Conservation (phyloP, 179 eudicot species). For the Beta lomatogona region DNA sequence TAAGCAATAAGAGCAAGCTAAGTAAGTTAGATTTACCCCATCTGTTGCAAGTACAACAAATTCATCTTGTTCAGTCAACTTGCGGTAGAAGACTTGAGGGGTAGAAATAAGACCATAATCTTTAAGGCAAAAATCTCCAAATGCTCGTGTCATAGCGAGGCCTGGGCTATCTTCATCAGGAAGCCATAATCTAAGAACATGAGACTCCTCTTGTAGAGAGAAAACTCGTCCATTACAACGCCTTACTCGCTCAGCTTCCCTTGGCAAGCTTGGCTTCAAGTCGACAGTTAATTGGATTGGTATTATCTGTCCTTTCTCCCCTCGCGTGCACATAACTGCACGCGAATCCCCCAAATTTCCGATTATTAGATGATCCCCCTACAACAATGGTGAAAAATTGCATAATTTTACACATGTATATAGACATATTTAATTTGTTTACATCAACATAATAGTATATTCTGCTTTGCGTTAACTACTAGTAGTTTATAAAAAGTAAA, state of each 20-base stretch:
- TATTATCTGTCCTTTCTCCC: constrained; percentile 43
- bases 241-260: constrained; percentile 62
- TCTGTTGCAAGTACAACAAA: constrained; percentile 87
- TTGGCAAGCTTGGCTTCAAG: constrained; percentile 43
- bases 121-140: constrained; percentile 82
- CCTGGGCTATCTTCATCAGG: constrained; percentile 79
- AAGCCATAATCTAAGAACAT: constrained; percentile 70
- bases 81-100: constrained; percentile 63
- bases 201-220: constrained; percentile 65
- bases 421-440: neutral
- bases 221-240: constrained; percentile 61
- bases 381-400: neutral
- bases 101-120: constrained; percentile 72
- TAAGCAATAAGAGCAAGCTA: neutral
- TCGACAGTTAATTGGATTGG: constrained; percentile 52
- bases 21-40: constrained; percentile 55
- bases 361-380: constrained; percentile 71
- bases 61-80: constrained; percentile 60
- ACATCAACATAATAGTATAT: neutral
- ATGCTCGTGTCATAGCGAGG: constrained; percentile 88
- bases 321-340: constrained; percentile 76
- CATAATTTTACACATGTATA: neutral
- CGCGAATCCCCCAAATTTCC: constrained; percentile 93
- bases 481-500: too few relatives aligned
- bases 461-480: too few relatives aligned